phyloP scores from a whole-genome alignment of 2,329 filamentous ascomycete species.

The Lasiodiplodia citricola region DNA sequence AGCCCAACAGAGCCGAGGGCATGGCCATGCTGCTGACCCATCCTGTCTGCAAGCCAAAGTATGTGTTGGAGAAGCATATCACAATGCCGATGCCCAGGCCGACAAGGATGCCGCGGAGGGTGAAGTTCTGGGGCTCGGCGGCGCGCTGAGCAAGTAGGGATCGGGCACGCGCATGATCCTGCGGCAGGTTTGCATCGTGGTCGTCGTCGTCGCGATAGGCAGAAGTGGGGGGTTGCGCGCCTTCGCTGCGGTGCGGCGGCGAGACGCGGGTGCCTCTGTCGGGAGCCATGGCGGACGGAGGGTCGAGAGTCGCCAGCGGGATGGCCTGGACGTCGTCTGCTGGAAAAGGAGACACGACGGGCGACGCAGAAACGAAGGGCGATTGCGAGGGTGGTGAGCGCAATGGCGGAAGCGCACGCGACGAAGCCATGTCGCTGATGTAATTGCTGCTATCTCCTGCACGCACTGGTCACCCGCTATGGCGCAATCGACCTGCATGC shows the following conservation, averaged over 20 bases:
- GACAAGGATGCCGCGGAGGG: conserved; percentile 76
- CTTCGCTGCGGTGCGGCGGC: neutral
- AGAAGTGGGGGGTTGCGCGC: conserved; percentile 17
- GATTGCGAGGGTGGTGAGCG: neutral
- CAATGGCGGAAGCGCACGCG: conserved; percentile 5
- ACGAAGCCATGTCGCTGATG: conserved; percentile 15
- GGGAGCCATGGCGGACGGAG: conserved; percentile 37
- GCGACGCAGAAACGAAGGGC: neutral
- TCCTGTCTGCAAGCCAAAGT: conserved; percentile 94
- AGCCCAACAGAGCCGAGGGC: conserved; percentile 92
- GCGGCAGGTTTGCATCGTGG: neutral
- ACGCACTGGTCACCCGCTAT: conserved; percentile 16
- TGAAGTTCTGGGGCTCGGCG: conserved; percentile 72
- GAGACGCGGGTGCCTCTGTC: conserved; percentile 35
- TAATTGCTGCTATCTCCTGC: conserved; percentile 7
- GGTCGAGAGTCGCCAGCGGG: conserved; percentile 7
- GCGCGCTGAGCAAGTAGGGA: conserved; percentile 29
- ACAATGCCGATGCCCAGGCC: conserved; percentile 85
- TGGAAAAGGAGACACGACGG: neutral
- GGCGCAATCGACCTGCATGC: conserved; percentile 13
- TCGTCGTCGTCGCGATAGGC: conserved; percentile 15
- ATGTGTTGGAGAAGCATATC: conserved; percentile 97
- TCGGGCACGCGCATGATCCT: conserved; percentile 23
- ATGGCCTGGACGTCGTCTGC: conserved; percentile 10
- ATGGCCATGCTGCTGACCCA: conserved; percentile 93